Evolutionary conservation across 2,329 filamentous ascomycete genomes (phyloP).

Genomic region (Xylaria sp.): DNA sequence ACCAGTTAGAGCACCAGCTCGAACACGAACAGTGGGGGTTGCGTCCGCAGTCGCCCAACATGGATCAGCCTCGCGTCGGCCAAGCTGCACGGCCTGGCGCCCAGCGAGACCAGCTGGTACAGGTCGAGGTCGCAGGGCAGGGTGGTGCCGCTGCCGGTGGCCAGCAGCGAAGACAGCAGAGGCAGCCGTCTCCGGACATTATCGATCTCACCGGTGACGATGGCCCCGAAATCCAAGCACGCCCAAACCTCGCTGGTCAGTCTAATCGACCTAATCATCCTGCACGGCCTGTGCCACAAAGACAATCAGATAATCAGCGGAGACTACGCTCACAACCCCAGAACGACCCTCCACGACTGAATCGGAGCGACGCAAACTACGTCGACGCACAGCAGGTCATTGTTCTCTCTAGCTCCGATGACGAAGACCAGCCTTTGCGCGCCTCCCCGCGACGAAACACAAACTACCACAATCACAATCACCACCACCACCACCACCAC

Average conservation of each 20-base stretch:
- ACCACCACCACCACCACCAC: conserved; percentile 7
- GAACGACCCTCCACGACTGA: conserved; percentile 44
- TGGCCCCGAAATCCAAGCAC: conserved; percentile 16
- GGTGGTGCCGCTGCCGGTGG: conserved; percentile 9
- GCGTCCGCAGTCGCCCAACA: conserved; percentile 16
- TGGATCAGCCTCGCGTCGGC: conserved; percentile 18
- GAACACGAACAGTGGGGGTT: conserved; percentile 26
- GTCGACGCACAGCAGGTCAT: conserved; percentile 44
- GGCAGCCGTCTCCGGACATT: conserved; percentile 38
- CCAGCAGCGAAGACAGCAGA: conserved; percentile 23
- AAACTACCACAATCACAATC: conserved; percentile 10
- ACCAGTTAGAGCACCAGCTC: conserved; percentile 30
- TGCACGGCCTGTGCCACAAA: conserved; percentile 15
- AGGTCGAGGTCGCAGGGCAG: conserved; percentile 39
- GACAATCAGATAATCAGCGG: conserved; percentile 40
- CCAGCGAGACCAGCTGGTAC: conserved; percentile 43
- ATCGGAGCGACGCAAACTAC: conserved; percentile 48
- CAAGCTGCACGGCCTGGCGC: conserved; percentile 8
- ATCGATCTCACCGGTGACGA: conserved; percentile 48
- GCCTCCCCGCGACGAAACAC: conserved; percentile 26
- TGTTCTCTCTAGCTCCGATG: conserved; percentile 47
- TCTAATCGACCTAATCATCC: conserved; percentile 16
- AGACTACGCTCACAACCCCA: conserved; percentile 41
- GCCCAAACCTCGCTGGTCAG: conserved; percentile 14
- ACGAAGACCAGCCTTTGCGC: conserved; percentile 43